Evolutionary conservation across 2,329 filamentous ascomycete species (phyloP).

Genomic region (Diplodia sapinea): DNA sequence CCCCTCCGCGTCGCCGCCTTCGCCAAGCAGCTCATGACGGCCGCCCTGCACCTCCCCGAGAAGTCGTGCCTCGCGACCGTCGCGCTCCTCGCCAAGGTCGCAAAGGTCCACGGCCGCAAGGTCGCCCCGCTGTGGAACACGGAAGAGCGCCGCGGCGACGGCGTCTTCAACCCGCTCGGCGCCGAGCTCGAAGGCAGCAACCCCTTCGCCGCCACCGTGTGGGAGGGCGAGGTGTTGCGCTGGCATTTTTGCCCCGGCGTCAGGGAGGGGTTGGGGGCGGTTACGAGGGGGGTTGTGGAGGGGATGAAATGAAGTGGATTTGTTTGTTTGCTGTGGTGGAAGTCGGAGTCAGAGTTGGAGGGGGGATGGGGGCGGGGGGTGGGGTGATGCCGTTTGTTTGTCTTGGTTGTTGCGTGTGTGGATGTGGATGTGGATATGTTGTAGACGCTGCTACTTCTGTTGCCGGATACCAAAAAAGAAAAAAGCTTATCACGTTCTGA

Average conservation of each 20-base stretch:
- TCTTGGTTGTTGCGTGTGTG: too few relatives aligned
- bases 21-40: conserved; percentile 84
- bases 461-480: too few relatives aligned
- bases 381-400: too few relatives aligned
- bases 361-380: too few relatives aligned
- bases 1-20: conserved; percentile 89
- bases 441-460: too few relatives aligned
- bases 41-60: conserved; percentile 84
- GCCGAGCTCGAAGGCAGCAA: conserved; percentile 76
- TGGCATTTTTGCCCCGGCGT: conserved; percentile 88
- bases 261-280: conserved; percentile 66
- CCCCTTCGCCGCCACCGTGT: conserved; percentile 86
- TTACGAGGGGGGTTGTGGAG: conserved; percentile 38
- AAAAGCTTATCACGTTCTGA: too few relatives aligned
- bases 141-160: conserved; percentile 90
- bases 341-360: too few relatives aligned
- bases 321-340: neutral
- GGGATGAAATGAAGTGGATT: neutral
- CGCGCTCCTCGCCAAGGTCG: conserved; percentile 76
- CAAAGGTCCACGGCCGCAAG: conserved; percentile 81
- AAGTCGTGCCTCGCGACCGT: conserved; percentile 84
- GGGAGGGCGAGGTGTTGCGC: conserved; percentile 88
- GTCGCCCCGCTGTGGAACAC: conserved; percentile 90
- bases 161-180: conserved; percentile 76
- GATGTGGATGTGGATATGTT: too few relatives aligned